Conservation (phyloP, 2,329 filamentous ascomycete species). For the Colletotrichum lini region DNA sequence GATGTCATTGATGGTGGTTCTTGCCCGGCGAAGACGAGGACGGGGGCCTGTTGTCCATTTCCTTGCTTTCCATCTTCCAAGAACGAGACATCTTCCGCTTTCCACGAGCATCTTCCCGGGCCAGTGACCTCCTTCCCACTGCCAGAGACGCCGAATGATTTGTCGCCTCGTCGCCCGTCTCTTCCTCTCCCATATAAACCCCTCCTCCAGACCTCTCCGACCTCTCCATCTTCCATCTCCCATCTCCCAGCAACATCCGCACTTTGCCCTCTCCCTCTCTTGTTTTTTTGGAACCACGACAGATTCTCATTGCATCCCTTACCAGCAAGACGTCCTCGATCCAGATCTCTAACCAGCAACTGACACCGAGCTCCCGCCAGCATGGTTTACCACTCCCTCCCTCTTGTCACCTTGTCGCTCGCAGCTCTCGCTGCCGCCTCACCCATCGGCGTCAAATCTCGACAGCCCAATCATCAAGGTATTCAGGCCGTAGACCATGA, state of each 20-base stretch:
- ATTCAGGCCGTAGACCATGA: no score
- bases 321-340: not conserved
- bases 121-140: not conserved
- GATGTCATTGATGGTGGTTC: not conserved
- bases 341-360: not conserved
- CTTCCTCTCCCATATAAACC: slow-evolving; percentile 1
- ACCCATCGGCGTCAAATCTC: slow-evolving; percentile 1
- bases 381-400: slow-evolving; percentile 10
- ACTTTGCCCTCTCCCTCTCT: not conserved
- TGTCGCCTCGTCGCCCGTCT: not conserved
- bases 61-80: not conserved
- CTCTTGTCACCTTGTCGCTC: slow-evolving; percentile 5
- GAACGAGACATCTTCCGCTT: not conserved
- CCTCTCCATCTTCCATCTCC: not conserved
- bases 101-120: not conserved
- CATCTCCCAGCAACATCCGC: slow-evolving; percentile 1
- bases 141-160: not conserved
- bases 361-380: not conserved
- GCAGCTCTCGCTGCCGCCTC: slow-evolving; percentile 13
- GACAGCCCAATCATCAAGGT: not conserved
- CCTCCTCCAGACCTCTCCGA: not conserved
- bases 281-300: slow-evolving; percentile 12
- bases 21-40: not conserved
- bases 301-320: slow-evolving; percentile 1
- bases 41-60: no score